Evolutionary conservation across 2,329 filamentous ascomycete genomes (phyloP).

Genomic region (Nemania sp.): DNA sequence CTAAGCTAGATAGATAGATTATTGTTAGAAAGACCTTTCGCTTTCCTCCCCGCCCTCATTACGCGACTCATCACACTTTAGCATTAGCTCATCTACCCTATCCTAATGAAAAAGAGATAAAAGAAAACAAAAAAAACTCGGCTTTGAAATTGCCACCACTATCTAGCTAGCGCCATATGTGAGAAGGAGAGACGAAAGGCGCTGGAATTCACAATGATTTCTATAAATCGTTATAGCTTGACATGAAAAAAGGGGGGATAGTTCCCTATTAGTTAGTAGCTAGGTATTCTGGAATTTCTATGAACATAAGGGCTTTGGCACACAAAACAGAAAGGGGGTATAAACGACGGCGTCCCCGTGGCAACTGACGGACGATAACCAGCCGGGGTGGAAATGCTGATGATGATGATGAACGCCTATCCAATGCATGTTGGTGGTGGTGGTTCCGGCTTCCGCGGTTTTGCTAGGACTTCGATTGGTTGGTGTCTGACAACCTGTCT

Average conservation of each 20-base stretch:
- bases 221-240: not conserved
- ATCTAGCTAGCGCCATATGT: not conserved
- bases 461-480: constrained; percentile 4
- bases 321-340: constrained; percentile 23
- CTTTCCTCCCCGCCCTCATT: not conserved
- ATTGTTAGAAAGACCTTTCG: not conserved
- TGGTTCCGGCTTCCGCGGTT: not conserved
- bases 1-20: not conserved
- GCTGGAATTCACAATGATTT: not conserved
- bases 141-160: not conserved
- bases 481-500: not conserved
- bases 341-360: constrained; percentile 13
- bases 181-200: no score
- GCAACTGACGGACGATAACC: constrained; percentile 3
- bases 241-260: not conserved
- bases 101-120: no score
- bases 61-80: not conserved
- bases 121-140: not conserved
- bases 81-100: not conserved
- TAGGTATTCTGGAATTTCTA: constrained; percentile 18
- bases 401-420: constrained; percentile 35
- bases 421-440: constrained; percentile 38
- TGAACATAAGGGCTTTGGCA: constrained; percentile 7
- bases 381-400: constrained; percentile 25
- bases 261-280: constrained; percentile 12